Percentiles rank a stretch among this genome's conserved stretches.
Evolutionary conservation across 2,329 filamentous ascomycete species (phyloP).

Genomic region (Phialocephala subalpina): DNA sequence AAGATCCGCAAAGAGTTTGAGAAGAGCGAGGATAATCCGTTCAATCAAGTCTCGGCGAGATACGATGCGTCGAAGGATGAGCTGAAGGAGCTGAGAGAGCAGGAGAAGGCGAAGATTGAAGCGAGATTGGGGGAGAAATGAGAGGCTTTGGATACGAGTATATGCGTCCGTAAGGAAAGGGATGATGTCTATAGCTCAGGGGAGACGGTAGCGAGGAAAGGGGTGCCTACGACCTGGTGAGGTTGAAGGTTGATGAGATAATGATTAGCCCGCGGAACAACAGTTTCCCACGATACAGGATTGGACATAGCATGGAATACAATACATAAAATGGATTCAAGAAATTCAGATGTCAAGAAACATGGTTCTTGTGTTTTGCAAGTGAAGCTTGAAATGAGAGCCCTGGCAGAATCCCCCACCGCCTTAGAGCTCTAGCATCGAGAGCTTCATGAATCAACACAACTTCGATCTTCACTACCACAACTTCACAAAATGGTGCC

Average conservation of each 20-base stretch:
- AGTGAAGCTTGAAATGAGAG: background rate
- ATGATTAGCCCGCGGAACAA: background rate
- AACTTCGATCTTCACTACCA: slow-evolving; percentile 13
- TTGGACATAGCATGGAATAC: background rate
- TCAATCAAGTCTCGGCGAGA: slow-evolving; percentile 80
- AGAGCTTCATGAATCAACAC: slow-evolving; percentile 10
- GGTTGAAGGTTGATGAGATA: background rate
- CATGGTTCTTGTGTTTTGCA: background rate
- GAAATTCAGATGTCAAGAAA: background rate
- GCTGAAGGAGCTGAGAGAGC: slow-evolving; percentile 67
- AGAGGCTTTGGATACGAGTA: slow-evolving; percentile 6
- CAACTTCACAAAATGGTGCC: slow-evolving; percentile 34
- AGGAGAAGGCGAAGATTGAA: slow-evolving; percentile 80
- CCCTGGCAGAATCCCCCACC: slow-evolving; percentile 22
- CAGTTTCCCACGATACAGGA: background rate
- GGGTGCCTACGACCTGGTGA: background rate
- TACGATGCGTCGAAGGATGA: slow-evolving; percentile 87
- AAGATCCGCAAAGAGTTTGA: slow-evolving; percentile 92
- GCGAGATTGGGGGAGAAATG: slow-evolving; percentile 60
- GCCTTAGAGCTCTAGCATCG: slow-evolving; percentile 17
- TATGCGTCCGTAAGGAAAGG: background rate
- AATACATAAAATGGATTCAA: background rate
- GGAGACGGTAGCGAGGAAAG: background rate
- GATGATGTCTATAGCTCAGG: background rate
- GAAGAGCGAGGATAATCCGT: slow-evolving; percentile 93